Conservation (phyloP, 306 rosid species). For the Cotoneaster glaucophyllus region DNA sequence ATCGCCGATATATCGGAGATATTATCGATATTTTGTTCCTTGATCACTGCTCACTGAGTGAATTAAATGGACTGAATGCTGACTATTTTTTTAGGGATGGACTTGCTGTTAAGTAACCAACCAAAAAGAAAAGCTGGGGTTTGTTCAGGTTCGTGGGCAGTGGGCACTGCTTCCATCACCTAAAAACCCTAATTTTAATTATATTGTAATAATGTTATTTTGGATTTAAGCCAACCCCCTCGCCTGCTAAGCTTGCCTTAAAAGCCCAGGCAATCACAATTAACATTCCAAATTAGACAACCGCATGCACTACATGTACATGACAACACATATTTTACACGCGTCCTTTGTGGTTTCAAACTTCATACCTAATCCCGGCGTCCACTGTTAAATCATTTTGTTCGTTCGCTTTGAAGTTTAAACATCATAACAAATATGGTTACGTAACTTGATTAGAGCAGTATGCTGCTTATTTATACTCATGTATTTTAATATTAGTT, state of each 20-base stretch:
- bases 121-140: conserved; percentile 37
- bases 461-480: too few species aligned
- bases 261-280: conserved; percentile 28
- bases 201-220: neutral
- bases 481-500: too few species aligned
- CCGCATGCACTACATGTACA: neutral
- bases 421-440: neutral
- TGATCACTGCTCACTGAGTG: too few species aligned
- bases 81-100: too few species aligned
- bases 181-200: neutral
- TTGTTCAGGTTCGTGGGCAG: neutral
- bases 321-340: conserved; percentile 1
- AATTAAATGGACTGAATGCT: too few species aligned
- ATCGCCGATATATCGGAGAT: too few species aligned
- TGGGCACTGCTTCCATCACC: conserved; percentile 14
- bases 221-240: conserved; percentile 19
- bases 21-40: too few species aligned
- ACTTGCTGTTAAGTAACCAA: conserved; percentile 38
- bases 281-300: conserved; percentile 9
- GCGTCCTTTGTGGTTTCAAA: neutral
- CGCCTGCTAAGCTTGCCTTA: conserved; percentile 36
- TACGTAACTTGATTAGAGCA: too few species aligned
- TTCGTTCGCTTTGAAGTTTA: neutral
- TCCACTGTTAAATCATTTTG: neutral
- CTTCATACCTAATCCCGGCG: too few species aligned